These are phyloP conservation scores for Lactifluus hygrophoroides DNA, from an alignment of 768 basidiomycete species.

Conservation along the genomic window DNA sequence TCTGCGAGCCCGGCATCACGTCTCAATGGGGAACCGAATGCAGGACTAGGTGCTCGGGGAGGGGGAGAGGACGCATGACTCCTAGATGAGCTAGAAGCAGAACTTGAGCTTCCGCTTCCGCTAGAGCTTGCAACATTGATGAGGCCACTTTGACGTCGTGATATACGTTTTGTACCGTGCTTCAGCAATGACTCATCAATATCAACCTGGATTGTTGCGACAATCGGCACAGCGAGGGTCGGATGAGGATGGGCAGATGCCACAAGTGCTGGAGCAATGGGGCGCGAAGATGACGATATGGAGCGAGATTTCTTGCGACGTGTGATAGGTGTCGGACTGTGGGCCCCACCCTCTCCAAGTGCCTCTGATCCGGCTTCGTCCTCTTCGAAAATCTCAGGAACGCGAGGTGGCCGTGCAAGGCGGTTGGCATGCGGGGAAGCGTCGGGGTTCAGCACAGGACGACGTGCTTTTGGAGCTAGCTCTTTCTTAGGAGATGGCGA, in stretches of 20 bases:
- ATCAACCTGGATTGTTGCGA: slow-evolving; percentile 23
- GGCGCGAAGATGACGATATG: slow-evolving; percentile 28
- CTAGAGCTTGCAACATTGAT: slow-evolving; percentile 28
- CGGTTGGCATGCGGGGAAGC: slow-evolving; percentile 44
- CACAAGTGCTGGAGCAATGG: slow-evolving; percentile 39
- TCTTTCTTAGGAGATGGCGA: slow-evolving; percentile 38
- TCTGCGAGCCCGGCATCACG: slow-evolving; percentile 48
- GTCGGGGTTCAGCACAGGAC: slow-evolving; percentile 36
- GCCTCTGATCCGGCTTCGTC: slow-evolving; percentile 47
- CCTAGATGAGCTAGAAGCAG: slow-evolving; percentile 23
- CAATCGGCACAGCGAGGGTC: slow-evolving; percentile 12
- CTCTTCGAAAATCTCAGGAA: slow-evolving; percentile 62
- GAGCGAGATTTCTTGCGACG: slow-evolving; percentile 43
- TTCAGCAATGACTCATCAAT: slow-evolving; percentile 28
- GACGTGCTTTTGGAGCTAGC: slow-evolving; percentile 32
- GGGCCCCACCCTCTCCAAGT: slow-evolving; percentile 33
- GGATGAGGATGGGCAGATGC: slow-evolving; percentile 34
- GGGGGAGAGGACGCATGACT: slow-evolving; percentile 32
- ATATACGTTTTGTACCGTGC: slow-evolving; percentile 29
- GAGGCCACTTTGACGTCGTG: slow-evolving; percentile 44
- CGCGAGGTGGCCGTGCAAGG: slow-evolving; percentile 54
- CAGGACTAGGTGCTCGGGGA: slow-evolving; percentile 57
- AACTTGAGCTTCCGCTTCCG: slow-evolving; percentile 25
- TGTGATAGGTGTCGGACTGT: slow-evolving; percentile 31
- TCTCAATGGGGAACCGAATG: slow-evolving; percentile 54